Evolutionary conservation across 345 rosid genomes (phyloP), one percentile per base, ranked within the genome.

Genomic region (Linum lewisii): DNA sequence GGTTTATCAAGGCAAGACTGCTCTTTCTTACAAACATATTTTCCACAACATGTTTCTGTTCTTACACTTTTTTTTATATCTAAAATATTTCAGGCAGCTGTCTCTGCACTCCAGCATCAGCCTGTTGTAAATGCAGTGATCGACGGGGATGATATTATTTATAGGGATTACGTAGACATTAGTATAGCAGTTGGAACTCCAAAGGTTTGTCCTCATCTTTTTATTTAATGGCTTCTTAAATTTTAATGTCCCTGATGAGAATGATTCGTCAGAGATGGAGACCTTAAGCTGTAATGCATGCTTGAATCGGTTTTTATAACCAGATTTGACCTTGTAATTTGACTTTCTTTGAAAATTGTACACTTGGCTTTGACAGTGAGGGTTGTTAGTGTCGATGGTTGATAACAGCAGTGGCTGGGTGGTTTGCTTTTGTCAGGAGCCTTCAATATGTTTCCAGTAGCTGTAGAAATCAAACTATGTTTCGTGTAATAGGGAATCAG

Each of bases 81-180:
- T 42, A 16, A 16, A 11, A 4, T 42, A 42, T 42, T 42, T 65
- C 81, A 93, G 99, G 99, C 97, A 74, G 96, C 97, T 51, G 89
- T 93, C n/a, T 84, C 88, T 63, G 99, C 83, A 26, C 97, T 93
- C 57, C 96, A 87, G 76, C 76, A 87, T 68, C 99, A 93, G 63
- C 99, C 99, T 20, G 84, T 87, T 63, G 81, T 89, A 36, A 93
- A 93, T 87, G 99, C 99, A 61, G 99, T 93, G 58, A 93, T 93
- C 49, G 99, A 93, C 44, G 99, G 99, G 49, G 99, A 93, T 24
- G 99, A 93, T 71, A 93, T 93, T 62, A 89, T 89, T 63, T 93
- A 93, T 72, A 82, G 97, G 78, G 99, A 93, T 72, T 93, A 93
- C 26, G 50, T 89, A 37, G 99, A 93, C 70, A 82, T 93, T 67